Percentiles rank a stretch among this genome's conserved stretches.
Conservation (phyloP, 2,329 filamentous ascomycete genomes). For the Aspergillus texensis region DNA sequence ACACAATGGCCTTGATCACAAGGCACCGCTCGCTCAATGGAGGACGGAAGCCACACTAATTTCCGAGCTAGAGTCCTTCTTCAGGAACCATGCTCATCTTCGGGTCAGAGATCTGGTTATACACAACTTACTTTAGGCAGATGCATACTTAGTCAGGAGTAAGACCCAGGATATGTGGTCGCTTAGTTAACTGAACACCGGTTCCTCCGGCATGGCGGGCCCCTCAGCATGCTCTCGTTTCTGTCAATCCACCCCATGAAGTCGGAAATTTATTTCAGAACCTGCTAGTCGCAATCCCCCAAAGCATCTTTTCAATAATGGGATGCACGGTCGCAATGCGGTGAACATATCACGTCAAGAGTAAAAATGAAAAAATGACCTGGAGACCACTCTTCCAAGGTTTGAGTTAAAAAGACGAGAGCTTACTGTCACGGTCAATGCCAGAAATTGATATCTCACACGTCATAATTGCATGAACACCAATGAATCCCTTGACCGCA, state of each 20-base stretch:
- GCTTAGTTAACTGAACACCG: constrained; percentile 2
- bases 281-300: constrained; percentile 10
- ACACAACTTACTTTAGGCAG: constrained; percentile 1
- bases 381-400: constrained; percentile 7
- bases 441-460: constrained; percentile 21
- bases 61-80: constrained; percentile 10
- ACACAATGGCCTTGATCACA: constrained; percentile 15
- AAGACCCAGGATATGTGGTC: background rate
- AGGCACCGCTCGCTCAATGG: constrained; percentile 13
- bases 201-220: background rate
- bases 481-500: constrained; percentile 8
- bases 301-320: constrained; percentile 19
- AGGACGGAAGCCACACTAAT: constrained; percentile 9
- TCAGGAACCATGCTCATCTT: constrained; percentile 11
- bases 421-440: constrained; percentile 11
- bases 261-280: constrained; percentile 7
- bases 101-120: constrained; percentile 1
- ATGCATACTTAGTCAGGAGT: constrained; percentile 2
- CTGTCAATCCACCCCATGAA: constrained; percentile 8
- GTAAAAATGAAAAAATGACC: constrained; percentile 7
- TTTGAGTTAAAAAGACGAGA: constrained; percentile 13
- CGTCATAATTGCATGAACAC: constrained; percentile 3
- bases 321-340: constrained; percentile 20
- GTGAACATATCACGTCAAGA: constrained; percentile 15
- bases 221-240: background rate